Base-by-base conservation (phyloP, 306 rosid genomes). In the Myrica gale region DNA sequence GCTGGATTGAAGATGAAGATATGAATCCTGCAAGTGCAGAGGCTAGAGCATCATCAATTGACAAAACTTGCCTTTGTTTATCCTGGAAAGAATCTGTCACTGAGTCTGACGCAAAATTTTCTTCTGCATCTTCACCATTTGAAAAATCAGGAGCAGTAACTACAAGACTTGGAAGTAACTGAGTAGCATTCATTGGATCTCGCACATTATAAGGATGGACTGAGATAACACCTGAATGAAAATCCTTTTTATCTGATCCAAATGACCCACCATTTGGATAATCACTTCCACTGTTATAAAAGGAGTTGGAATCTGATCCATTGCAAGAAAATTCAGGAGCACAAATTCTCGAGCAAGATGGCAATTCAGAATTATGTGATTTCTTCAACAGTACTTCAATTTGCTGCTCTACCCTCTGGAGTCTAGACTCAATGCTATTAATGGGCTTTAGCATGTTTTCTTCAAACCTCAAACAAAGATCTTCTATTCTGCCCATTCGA, bases 131-230 rank as follows among this genome's bases (percentile, higher is more conserved):
- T 68, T 88, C 96, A 9, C 78, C 80, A 37, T 83, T 89, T 39
- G 88, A 77, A 84, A 95, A 92, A 68, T 90, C 97, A 0, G 97
- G 97, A 79, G 96, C 98, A 57, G 85, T 90, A 71, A 95, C 87
- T 37, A 92, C 77, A 78, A 92, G 92, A 83, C 91, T 82, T 41
- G 96, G 93, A 73, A 72, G 79, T 82, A 89, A 61, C 55, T 66
- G 85, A 73, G 87, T 43, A 62, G 85, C 53, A 79, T 79, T 78
- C 56, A 60, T 84, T 20, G 87, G 83, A 78, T 82, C 74, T 58
- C 84, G 74, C 16, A 58, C 51, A 47, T 81, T 74, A 70, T 72
- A 21, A 73, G 76, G 78, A 78, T 84, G 71, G 69, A 57, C 80
- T 71, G 75, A 48, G 55, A 19, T 69, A 45, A 67, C 74, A 74